Evolutionary conservation across 805 yeast species (phyloP).

Genomic region (Lipomyces yamadae): DNA sequence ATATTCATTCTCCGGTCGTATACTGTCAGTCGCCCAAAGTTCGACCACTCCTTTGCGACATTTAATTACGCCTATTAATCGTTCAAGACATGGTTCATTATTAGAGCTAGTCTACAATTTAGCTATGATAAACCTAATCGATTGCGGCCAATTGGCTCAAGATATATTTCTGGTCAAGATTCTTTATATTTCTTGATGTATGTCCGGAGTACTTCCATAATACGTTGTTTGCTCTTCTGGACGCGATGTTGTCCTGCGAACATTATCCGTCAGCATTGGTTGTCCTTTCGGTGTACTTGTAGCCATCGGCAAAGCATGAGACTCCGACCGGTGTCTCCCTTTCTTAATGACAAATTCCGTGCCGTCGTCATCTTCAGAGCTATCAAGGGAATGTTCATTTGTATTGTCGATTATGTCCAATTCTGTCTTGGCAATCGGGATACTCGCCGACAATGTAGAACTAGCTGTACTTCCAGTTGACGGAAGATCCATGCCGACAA

Average conservation of each 20-base stretch:
- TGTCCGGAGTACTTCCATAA: constrained; percentile 1
- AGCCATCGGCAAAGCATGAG: neutral
- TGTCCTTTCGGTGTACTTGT: constrained; percentile 5
- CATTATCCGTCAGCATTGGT: neutral
- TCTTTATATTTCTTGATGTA: neutral
- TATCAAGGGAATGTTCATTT: neutral
- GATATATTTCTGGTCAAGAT: neutral
- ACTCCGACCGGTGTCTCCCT: neutral
- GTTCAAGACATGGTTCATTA: too few relatives aligned
- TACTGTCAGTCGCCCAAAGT: too few relatives aligned
- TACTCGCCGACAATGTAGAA: neutral
- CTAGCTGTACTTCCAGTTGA: neutral
- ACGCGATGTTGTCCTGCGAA: neutral
- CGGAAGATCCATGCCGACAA: constrained; percentile 1
- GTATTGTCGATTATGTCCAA: neutral
- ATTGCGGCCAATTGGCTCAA: neutral
- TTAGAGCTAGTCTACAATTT: too few relatives aligned
- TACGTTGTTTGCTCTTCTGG: neutral
- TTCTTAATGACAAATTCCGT: neutral
- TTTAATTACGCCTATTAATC: too few relatives aligned
- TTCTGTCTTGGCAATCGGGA: neutral
- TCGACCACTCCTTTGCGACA: too few relatives aligned
- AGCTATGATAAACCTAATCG: too few relatives aligned
- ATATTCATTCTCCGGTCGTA: too few relatives aligned
- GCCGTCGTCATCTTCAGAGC: neutral